Conservation (phyloP, 805 yeast species). For the Metschnikowia kunwiensis region DNA sequence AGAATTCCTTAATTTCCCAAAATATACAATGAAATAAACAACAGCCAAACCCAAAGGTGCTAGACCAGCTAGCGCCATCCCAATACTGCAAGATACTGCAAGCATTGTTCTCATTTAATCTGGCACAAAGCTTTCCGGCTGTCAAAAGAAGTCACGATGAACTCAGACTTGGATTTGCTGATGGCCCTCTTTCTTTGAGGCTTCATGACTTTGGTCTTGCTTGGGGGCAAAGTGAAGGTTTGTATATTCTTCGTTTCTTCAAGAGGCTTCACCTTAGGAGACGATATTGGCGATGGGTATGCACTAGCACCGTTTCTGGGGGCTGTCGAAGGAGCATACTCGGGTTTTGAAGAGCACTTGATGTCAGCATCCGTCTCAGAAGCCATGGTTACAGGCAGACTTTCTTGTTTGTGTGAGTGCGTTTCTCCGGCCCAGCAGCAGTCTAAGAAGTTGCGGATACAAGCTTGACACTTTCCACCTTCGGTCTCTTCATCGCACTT, state of each 20-base stretch:
- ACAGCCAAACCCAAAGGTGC: conserved; percentile 1
- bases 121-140: conserved; percentile 26
- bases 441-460: conserved; percentile 42
- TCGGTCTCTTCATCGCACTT: conserved; percentile 52
- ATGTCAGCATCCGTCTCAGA: conserved; percentile 1
- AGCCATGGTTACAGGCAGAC: background rate
- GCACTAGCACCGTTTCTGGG: conserved; percentile 24
- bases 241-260: conserved; percentile 10
- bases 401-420: no score
- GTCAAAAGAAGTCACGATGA: conserved; percentile 36
- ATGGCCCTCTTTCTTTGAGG: conserved; percentile 8
- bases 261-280: conserved; percentile 23
- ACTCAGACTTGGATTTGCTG: conserved; percentile 16
- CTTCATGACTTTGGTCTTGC: conserved; percentile 16
- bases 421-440: conserved; percentile 44
- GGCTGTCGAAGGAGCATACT: no score
- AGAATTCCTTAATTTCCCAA: no score
- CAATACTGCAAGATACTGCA: background rate
- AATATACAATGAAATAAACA: background rate
- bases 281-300: conserved; percentile 32
- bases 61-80: conserved; percentile 13
- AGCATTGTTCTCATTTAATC: conserved; percentile 4
- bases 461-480: conserved; percentile 45
- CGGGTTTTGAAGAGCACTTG: conserved; percentile 3
- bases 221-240: conserved; percentile 10